A percentile compares a stretch with the other conserved stretches of the same genome.
Evolutionary conservation across 2,329 filamentous ascomycete genomes (phyloP).

Genomic region (Scleromitrula shiraiana): DNA sequence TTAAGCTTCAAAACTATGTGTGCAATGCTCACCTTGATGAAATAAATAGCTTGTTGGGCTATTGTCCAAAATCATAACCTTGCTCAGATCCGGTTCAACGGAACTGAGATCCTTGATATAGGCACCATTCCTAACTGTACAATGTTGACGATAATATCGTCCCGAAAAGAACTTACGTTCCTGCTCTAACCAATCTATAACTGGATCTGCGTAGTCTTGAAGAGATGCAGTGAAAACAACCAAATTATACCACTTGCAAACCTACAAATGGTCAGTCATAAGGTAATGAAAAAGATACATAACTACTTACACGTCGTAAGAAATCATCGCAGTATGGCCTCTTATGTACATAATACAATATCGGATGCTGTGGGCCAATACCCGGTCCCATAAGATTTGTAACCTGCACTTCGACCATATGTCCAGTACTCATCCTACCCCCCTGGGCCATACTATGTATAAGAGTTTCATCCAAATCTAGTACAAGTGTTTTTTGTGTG

Average conservation of each 20-base stretch:
- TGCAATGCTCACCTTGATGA: slow-evolving; percentile 68
- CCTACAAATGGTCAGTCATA: slow-evolving; percentile 37
- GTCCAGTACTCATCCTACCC: slow-evolving; percentile 87
- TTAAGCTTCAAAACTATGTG: not conserved
- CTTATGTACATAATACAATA: slow-evolving; percentile 98
- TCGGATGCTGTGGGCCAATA: slow-evolving; percentile 82
- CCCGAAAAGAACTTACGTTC: slow-evolving; percentile 95
- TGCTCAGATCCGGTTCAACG: slow-evolving; percentile 93
- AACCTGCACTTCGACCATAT: slow-evolving; percentile 97
- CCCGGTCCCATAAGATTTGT: slow-evolving; percentile 63
- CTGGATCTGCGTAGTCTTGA: slow-evolving; percentile 96
- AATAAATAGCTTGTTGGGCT: slow-evolving; percentile 98
- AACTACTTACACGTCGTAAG: slow-evolving; percentile 61
- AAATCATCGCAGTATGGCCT: slow-evolving; percentile 96
- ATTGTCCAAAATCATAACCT: slow-evolving; percentile 98
- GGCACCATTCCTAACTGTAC: slow-evolving; percentile 87
- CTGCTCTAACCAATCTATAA: slow-evolving; percentile 96
- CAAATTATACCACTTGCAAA: slow-evolving; percentile 97
- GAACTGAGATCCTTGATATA: slow-evolving; percentile 98
- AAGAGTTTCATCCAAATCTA: slow-evolving; percentile 93
- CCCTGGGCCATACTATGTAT: slow-evolving; percentile 98
- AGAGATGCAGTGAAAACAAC: slow-evolving; percentile 96
- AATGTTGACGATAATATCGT: slow-evolving; percentile 93
- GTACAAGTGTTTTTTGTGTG: slow-evolving; percentile 84
- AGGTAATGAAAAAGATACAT: not conserved